Percentiles rank a stretch among this genome's conserved stretches.
Conservation (phyloP, 352 stramenopile species). For the Phytophthora megakarya region DNA sequence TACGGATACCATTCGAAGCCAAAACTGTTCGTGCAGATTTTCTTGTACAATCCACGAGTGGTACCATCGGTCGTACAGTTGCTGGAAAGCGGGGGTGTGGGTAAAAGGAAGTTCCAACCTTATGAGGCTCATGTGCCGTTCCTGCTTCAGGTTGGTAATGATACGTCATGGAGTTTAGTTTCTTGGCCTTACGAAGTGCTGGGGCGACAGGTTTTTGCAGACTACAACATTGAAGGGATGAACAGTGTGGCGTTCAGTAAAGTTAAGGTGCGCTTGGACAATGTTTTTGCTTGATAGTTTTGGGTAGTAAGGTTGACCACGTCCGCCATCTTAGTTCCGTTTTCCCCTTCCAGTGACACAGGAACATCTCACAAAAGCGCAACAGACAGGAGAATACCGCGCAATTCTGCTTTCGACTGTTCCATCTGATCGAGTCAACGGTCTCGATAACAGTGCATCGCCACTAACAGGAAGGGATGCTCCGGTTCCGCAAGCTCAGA, state of each 20-base stretch:
- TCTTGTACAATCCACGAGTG: conserved; percentile 83
- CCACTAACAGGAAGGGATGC: conserved; percentile 36
- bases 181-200: too few relatives aligned
- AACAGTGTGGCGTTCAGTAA: conserved; percentile 78
- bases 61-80: conserved; percentile 71
- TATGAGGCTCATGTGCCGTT: conserved; percentile 92
- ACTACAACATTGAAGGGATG: conserved; percentile 94
- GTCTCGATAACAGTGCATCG: conserved; percentile 26
- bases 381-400: conserved; percentile 23
- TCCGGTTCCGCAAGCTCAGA: conserved; percentile 32
- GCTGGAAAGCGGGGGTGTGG: conserved; percentile 83
- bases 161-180: too few relatives aligned
- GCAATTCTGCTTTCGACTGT: conserved; percentile 50
- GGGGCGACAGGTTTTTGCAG: conserved; percentile 74
- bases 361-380: conserved; percentile 41
- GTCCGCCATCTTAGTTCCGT: conserved; percentile 49
- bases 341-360: conserved; percentile 66
- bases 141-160: conserved; percentile 69
- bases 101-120: conserved; percentile 76
- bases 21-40: conserved; percentile 89
- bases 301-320: conserved; percentile 10
- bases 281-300: background rate
- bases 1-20: conserved; percentile 85
- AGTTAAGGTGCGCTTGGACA: conserved; percentile 49
- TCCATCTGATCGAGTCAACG: conserved; percentile 39